A percentile compares a stretch with the other conserved stretches of the same genome.
Conservation (phyloP, 208 protist species). For the Leishmania mexicana region DNA sequence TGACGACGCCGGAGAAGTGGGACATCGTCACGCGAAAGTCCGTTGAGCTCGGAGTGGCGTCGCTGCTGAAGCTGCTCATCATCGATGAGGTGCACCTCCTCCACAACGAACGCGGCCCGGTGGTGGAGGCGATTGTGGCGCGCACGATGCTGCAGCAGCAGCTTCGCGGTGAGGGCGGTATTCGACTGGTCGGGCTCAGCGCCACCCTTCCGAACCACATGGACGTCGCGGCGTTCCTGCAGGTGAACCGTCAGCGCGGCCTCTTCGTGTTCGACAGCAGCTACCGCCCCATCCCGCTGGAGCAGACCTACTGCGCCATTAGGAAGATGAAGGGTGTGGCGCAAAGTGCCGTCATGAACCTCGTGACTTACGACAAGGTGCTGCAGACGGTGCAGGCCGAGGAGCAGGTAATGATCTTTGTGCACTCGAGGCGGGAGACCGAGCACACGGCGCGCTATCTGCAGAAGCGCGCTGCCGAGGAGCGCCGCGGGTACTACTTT, state of each 20-base stretch:
- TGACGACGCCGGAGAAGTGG: conserved; percentile 99
- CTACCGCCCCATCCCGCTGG: conserved; percentile 97
- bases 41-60: conserved; percentile 92
- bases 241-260: conserved; percentile 94
- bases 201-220: conserved; percentile 99
- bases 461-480: conserved; percentile 86
- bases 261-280: conserved; percentile 96
- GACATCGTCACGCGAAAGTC: conserved; percentile 99
- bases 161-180: conserved; percentile 73
- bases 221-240: conserved; percentile 99
- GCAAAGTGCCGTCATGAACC: conserved; percentile 97
- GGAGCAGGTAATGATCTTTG: conserved; percentile 99
- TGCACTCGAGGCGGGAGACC: conserved; percentile 99
- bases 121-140: conserved; percentile 99
- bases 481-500: conserved; percentile 91
- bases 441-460: conserved; percentile 95
- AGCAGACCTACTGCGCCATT: conserved; percentile 98
- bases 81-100: conserved; percentile 99
- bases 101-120: conserved; percentile 98
- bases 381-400: conserved; percentile 86
- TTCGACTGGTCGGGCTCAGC: conserved; percentile 98
- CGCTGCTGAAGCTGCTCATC: conserved; percentile 92
- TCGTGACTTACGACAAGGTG: conserved; percentile 98
- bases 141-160: conserved; percentile 93
- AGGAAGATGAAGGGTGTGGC: conserved; percentile 95